These are phyloP conservation scores for Claviceps quebecensis DNA, from an alignment of 2,329 filamentous ascomycete genomes.

Conservation along the genomic window DNA sequence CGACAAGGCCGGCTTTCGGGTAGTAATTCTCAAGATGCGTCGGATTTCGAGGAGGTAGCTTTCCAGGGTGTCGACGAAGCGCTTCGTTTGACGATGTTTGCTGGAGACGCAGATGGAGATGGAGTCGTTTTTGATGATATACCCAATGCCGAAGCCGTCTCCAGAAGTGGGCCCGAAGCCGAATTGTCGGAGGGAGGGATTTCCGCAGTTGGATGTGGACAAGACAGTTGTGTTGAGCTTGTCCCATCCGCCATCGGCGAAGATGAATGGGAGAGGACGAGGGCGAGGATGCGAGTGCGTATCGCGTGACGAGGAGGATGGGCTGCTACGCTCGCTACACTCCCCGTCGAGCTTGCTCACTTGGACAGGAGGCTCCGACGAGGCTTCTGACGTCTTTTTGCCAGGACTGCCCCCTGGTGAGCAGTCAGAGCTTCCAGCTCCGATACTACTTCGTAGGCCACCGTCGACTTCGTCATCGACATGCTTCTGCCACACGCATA, in stretches of 20 bases:
- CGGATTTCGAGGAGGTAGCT: slow-evolving; percentile 83
- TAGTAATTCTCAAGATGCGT: slow-evolving; percentile 62
- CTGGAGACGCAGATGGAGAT: slow-evolving; percentile 85
- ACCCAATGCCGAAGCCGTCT: slow-evolving; percentile 93
- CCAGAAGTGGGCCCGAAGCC: slow-evolving; percentile 90
- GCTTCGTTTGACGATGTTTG: slow-evolving; percentile 84
- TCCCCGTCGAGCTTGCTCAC: slow-evolving; percentile 23
- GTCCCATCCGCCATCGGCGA: slow-evolving; percentile 84
- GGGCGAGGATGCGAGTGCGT: slow-evolving; percentile 16
- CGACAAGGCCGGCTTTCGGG: slow-evolving; percentile 28
- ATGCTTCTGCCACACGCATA: slow-evolving; percentile 85
- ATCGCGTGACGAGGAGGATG: slow-evolving; percentile 32
- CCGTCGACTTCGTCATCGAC: slow-evolving; percentile 53
- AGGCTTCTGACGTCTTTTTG: slow-evolving; percentile 30
- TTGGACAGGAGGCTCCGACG: slow-evolving; percentile 18
- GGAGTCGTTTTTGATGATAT: slow-evolving; percentile 75
- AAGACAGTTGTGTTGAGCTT: slow-evolving; percentile 88
- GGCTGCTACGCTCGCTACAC: slow-evolving; percentile 39
- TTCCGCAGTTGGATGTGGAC: slow-evolving; percentile 97
- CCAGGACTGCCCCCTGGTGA: slow-evolving; percentile 39
- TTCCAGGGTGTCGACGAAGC: slow-evolving; percentile 81
- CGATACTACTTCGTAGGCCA: slow-evolving; percentile 26
- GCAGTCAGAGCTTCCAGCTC: slow-evolving; percentile 48
- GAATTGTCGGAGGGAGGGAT: slow-evolving; percentile 86
- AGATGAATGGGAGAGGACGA: slow-evolving; percentile 56